These are phyloP conservation scores for Graphiopsis chlorocephala DNA, from an alignment of 2,329 filamentous ascomycete genomes.

Conservation along the genomic window DNA sequence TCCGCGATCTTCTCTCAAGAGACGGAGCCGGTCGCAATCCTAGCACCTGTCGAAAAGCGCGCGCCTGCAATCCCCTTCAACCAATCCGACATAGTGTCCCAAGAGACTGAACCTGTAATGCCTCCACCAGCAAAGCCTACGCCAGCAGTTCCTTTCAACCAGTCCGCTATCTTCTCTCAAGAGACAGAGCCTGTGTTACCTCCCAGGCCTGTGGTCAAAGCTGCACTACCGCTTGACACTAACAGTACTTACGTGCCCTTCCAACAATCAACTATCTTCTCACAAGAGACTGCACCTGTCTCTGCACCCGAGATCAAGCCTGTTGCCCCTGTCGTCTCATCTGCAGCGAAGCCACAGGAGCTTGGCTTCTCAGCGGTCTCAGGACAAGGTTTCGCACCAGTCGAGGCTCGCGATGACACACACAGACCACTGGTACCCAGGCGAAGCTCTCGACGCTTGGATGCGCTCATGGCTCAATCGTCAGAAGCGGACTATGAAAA, in stretches of 20 bases:
- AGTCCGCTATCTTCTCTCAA: slow-evolving; percentile 41
- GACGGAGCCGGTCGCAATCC: slow-evolving; percentile 14
- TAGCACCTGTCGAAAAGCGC: slow-evolving; percentile 13
- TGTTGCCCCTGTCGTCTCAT: background rate
- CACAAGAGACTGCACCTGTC: slow-evolving; percentile 25
- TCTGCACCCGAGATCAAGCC: slow-evolving; percentile 21
- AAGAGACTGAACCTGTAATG: slow-evolving; percentile 17
- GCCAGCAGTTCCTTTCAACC: slow-evolving; percentile 15
- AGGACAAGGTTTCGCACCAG: slow-evolving; percentile 31
- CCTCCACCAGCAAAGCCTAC: slow-evolving; percentile 3
- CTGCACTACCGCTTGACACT: background rate
- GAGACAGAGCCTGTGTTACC: slow-evolving; percentile 33
- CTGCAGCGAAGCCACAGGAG: background rate
- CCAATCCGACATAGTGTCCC: slow-evolving; percentile 18
- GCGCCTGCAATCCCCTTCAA: background rate
- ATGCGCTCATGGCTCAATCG: background rate
- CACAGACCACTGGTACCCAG: slow-evolving; percentile 18
- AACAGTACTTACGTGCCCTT: background rate
- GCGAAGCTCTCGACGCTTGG: slow-evolving; percentile 23
- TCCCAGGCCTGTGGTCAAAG: background rate
- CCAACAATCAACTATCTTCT: slow-evolving; percentile 18
- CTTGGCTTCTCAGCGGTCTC: slow-evolving; percentile 32
- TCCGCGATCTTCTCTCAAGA: slow-evolving; percentile 19
- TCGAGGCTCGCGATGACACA: background rate
- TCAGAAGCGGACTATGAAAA: background rate